These are phyloP conservation scores for Leccinellum luteum DNA, from an alignment of 768 basidiomycete species.

Conservation along the genomic window DNA sequence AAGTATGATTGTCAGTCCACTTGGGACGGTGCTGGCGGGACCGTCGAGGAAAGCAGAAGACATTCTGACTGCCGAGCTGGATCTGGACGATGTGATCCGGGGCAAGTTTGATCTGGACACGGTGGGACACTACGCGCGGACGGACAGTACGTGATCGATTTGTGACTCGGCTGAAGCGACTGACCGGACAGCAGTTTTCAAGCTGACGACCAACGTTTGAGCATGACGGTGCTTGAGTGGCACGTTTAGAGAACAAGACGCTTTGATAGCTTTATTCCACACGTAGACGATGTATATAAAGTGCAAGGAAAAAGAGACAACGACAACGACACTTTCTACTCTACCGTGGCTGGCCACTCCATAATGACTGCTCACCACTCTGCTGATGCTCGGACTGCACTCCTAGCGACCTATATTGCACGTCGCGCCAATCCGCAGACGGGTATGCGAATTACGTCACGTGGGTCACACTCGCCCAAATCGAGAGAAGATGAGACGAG, in stretches of 20 bases:
- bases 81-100: conserved; percentile 53
- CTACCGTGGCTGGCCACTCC: background rate
- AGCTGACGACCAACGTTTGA: conserved; percentile 13
- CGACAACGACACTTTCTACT: background rate
- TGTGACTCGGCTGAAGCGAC: background rate
- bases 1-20: conserved; percentile 56
- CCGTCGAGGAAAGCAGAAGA: conserved; percentile 53
- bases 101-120: conserved; percentile 64
- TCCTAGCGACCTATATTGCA: conserved; percentile 29
- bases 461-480: background rate
- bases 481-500: background rate
- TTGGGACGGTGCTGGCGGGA: conserved; percentile 58
- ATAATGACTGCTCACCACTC: conserved; percentile 25
- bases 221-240: background rate
- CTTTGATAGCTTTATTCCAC: conserved; percentile 13
- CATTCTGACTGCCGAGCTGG: conserved; percentile 53
- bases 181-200: conserved; percentile 28
- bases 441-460: background rate
- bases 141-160: conserved; percentile 43
- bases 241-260: background rate
- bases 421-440: conserved; percentile 21
- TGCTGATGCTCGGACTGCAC: conserved; percentile 35
- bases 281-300: conserved; percentile 29
- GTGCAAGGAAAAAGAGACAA: background rate
- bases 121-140: conserved; percentile 59